A percentile compares a stretch with the other conserved stretches of the same genome.
These are phyloP conservation scores for Craterostigma plantagineum DNA, from an alignment of 257 asterid species.

Conservation along the genomic window DNA sequence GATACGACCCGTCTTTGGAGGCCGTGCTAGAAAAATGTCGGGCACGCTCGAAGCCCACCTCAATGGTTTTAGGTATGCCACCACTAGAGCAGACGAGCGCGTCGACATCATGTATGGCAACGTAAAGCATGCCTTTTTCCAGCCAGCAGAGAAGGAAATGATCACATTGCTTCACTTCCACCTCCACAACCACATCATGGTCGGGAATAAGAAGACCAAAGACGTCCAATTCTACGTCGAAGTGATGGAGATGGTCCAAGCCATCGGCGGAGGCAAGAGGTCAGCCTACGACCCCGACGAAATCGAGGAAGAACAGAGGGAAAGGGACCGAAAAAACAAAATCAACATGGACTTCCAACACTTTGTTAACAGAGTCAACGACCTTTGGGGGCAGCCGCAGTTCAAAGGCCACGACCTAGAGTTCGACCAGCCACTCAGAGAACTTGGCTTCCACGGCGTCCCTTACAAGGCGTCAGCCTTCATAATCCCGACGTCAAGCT, in stretches of 20 bases:
- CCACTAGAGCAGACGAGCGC: constrained; percentile 46
- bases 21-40: constrained; percentile 40
- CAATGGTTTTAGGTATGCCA: constrained; percentile 57
- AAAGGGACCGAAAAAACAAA: constrained; percentile 59
- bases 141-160: constrained; percentile 81
- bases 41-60: constrained; percentile 58
- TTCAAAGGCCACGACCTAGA: constrained; percentile 37
- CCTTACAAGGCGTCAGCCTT: constrained; percentile 53
- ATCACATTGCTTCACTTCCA: constrained; percentile 64
- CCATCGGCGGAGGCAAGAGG: constrained; percentile 52
- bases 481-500: constrained; percentile 53
- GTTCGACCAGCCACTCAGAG: constrained; percentile 62
- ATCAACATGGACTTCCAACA: constrained; percentile 49
- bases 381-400: constrained; percentile 51
- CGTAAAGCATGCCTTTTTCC: constrained; percentile 56
- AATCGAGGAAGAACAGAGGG: constrained; percentile 80
- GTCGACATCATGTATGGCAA: constrained; percentile 54
- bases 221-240: constrained; percentile 61
- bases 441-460: constrained; percentile 65
- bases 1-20: constrained; percentile 71
- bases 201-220: constrained; percentile 59
- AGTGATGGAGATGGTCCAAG: constrained; percentile 75
- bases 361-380: constrained; percentile 55
- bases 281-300: constrained; percentile 70
- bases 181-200: constrained; percentile 65